A percentile compares a stretch with the other conserved stretches of the same genome.
Conservation (phyloP, 2,329 filamentous ascomycete genomes). For the Phaeophleospora eucalypticola region DNA sequence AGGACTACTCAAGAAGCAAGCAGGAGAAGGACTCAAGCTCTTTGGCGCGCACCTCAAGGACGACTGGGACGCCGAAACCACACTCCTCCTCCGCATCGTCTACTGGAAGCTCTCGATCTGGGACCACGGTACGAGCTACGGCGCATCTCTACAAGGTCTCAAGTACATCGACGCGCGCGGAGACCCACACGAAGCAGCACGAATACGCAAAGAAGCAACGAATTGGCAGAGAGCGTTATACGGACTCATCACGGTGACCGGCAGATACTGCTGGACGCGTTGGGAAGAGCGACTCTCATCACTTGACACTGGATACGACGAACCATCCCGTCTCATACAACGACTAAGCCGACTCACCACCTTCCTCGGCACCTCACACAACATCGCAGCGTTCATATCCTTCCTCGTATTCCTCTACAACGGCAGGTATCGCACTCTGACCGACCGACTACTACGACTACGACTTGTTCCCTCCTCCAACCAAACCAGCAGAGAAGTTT, state of each 20-base stretch:
- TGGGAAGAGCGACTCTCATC: constrained; percentile 85
- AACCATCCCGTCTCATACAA: constrained; percentile 48
- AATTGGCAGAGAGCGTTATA: constrained; percentile 79
- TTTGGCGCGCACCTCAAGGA: constrained; percentile 74
- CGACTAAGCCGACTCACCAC: constrained; percentile 66
- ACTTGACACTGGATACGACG: constrained; percentile 69
- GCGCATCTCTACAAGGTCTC: constrained; percentile 85
- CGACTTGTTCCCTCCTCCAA: constrained; percentile 79
- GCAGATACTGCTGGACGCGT: constrained; percentile 83
- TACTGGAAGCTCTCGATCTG: constrained; percentile 95
- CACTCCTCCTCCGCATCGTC: constrained; percentile 68
- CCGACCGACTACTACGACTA: constrained; percentile 79
- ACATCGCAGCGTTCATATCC: constrained; percentile 73
- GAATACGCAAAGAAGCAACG: constrained; percentile 62
- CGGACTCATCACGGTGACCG: constrained; percentile 79
- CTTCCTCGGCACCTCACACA: constrained; percentile 67
- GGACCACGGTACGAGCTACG: constrained; percentile 95
- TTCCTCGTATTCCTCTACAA: constrained; percentile 90
- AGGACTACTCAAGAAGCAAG: constrained; percentile 77
- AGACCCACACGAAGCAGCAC: constrained; percentile 10
- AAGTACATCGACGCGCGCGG: constrained; percentile 78
- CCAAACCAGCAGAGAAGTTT: constrained; percentile 85
- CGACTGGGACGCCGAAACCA: constrained; percentile 83
- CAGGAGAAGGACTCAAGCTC: constrained; percentile 83
- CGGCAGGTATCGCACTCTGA: constrained; percentile 82